phyloP scores from a whole-genome alignment of 2,329 filamentous ascomycete genomes.

The Trichoderma atrobrunneum region DNA sequence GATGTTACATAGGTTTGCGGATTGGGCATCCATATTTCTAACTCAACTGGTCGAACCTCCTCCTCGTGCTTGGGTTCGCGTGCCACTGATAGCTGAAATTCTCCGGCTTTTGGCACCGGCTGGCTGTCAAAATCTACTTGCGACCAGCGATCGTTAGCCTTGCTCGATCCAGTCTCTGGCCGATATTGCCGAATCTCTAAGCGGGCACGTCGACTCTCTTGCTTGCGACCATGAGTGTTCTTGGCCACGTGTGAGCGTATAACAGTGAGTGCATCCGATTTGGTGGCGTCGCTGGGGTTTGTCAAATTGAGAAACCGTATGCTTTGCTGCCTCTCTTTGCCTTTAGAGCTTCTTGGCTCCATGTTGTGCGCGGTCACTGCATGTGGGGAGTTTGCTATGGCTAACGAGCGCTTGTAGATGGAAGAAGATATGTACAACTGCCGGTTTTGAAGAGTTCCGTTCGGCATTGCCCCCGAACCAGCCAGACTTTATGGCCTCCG shows the following conservation, averaged over 20 bases:
- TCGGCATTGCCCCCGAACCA: neutral
- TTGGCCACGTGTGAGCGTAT: slow-evolving; percentile 15
- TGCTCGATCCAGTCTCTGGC: neutral
- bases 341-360: neutral
- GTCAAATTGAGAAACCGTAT: slow-evolving; percentile 11
- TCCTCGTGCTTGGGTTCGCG: neutral
- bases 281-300: slow-evolving; percentile 10
- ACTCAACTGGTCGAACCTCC: neutral
- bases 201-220: neutral
- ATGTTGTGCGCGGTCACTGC: neutral
- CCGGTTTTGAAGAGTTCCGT: neutral
- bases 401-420: neutral
- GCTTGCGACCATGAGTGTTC: slow-evolving; percentile 9
- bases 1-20: neutral
- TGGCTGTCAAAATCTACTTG: neutral
- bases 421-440: neutral
- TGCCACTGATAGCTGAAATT: neutral
- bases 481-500: neutral
- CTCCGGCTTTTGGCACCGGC: neutral
- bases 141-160: neutral
- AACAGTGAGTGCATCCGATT: slow-evolving; percentile 2
- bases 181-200: slow-evolving; percentile 14
- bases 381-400: neutral
- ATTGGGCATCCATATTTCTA: neutral
- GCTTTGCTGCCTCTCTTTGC: neutral